phyloP scores from a whole-genome alignment of 2,329 filamentous ascomycete genomes.

The Sarocladium brachiariae region DNA sequence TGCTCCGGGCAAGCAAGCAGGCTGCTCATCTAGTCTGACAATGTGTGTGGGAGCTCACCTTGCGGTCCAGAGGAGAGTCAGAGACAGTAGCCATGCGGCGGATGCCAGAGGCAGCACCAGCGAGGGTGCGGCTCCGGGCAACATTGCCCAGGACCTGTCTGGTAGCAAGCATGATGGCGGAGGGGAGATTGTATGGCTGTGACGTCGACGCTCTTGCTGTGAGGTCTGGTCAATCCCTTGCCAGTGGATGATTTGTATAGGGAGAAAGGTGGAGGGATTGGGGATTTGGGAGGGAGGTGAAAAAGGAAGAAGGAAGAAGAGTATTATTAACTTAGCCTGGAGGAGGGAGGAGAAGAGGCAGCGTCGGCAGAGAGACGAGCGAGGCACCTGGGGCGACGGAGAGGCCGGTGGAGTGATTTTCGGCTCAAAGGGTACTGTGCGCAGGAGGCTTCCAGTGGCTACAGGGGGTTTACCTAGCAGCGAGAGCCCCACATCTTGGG shows the following conservation, averaged over 20 bases:
- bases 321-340: not conserved
- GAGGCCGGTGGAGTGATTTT: constrained; percentile 7
- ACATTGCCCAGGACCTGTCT: constrained; percentile 61
- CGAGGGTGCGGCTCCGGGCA: constrained; percentile 52
- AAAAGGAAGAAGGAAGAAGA: constrained; percentile 6
- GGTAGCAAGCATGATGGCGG: constrained; percentile 55
- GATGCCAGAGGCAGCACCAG: constrained; percentile 47
- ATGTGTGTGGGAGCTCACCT: constrained; percentile 47
- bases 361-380: constrained; percentile 5
- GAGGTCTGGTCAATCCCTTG: constrained; percentile 8
- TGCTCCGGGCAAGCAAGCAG: not conserved
- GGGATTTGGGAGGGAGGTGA: not conserved
- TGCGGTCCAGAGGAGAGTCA: constrained; percentile 81
- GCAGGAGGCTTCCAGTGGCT: not conserved
- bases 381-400: not conserved
- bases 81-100: constrained; percentile 77
- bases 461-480: not conserved
- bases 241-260: not conserved
- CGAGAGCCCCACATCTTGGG: not conserved
- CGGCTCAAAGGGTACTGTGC: constrained; percentile 3
- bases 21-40: too few species aligned
- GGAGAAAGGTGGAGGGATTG: constrained; percentile 6
- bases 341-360: constrained; percentile 5
- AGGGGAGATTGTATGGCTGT: constrained; percentile 3
- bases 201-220: constrained; percentile 1